Evolutionary conservation across 768 basidiomycete genomes (phyloP).

Genomic region (Tricholoma hemisulphureum): DNA sequence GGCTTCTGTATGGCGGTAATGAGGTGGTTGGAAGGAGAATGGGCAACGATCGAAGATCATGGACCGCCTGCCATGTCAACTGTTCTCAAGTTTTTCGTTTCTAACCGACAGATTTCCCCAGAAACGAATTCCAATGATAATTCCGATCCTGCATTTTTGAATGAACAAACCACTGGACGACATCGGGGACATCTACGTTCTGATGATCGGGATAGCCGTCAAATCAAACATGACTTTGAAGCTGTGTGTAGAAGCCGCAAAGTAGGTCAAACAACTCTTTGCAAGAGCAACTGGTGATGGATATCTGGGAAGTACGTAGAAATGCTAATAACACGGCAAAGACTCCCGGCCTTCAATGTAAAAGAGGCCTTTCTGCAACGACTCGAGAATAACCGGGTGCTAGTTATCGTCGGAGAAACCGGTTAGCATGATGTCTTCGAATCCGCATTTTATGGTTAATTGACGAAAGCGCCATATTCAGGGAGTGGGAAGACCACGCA

Average conservation of each 20-base stretch:
- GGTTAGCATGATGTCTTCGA: slow-evolving; percentile 49
- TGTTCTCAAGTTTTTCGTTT: slow-evolving; percentile 63
- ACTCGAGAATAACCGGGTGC: slow-evolving; percentile 59
- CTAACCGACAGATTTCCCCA: slow-evolving; percentile 11
- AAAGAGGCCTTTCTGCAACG: slow-evolving; percentile 59
- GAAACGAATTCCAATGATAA: neutral
- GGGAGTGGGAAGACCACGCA: slow-evolving; percentile 92
- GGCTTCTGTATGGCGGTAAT: slow-evolving; percentile 72
- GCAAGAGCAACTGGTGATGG: neutral
- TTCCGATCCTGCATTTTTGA: neutral
- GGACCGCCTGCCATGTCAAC: slow-evolving; percentile 75
- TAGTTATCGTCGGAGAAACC: slow-evolving; percentile 90
- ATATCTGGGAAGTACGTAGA: slow-evolving; percentile 41
- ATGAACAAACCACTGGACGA: neutral
- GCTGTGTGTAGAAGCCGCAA: slow-evolving; percentile 38
- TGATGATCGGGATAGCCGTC: slow-evolving; percentile 46
- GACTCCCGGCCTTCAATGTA: slow-evolving; percentile 75
- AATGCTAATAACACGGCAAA: slow-evolving; percentile 54
- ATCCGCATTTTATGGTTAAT: neutral
- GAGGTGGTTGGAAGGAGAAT: slow-evolving; percentile 67
- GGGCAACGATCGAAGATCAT: slow-evolving; percentile 61
- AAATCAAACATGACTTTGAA: slow-evolving; percentile 56
- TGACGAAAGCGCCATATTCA: neutral
- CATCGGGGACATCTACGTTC: slow-evolving; percentile 6
- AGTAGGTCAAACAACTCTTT: slow-evolving; percentile 21